phyloP scores from a whole-genome alignment of 148 eudicot species.

The Heliamphora exappendiculata region DNA sequence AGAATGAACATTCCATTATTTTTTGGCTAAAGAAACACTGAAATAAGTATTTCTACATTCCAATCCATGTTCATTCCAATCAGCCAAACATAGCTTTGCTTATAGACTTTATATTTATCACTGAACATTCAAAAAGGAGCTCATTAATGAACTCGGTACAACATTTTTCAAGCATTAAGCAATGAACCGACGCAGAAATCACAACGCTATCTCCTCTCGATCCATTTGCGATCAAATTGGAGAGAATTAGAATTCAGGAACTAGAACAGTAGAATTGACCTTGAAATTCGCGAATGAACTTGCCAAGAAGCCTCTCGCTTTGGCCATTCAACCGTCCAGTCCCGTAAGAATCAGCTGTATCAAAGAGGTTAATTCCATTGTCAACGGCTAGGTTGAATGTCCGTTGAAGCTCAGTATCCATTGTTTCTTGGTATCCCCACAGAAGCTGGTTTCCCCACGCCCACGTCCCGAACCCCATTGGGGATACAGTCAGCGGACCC shows the following conservation, averaged over 20 bases:
- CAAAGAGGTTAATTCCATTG: slow-evolving; percentile 82
- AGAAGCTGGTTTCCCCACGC: slow-evolving; percentile 96
- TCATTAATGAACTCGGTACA: not conserved
- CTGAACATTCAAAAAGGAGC: not conserved
- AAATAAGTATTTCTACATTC: too few species aligned
- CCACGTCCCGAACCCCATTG: slow-evolving; percentile 99
- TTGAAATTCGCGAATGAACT: slow-evolving; percentile 61
- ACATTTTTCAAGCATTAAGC: not conserved
- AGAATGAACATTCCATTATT: too few species aligned
- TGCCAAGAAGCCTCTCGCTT: slow-evolving; percentile 89
- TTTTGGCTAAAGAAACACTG: too few species aligned
- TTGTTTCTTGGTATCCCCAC: slow-evolving; percentile 86
- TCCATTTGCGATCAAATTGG: not conserved
- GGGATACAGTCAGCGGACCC: slow-evolving; percentile 70
- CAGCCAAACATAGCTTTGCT: not conserved
- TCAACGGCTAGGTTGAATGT: slow-evolving; percentile 72
- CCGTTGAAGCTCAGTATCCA: slow-evolving; percentile 82
- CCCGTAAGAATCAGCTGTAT: slow-evolving; percentile 97
- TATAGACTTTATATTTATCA: not conserved
- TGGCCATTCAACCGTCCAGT: slow-evolving; percentile 81
- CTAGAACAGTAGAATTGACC: slow-evolving; percentile 31
- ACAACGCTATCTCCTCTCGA: not conserved
- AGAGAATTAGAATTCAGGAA: not conserved
- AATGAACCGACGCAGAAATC: not conserved
- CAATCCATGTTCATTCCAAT: not conserved